These are phyloP conservation scores for Aspergillus cejpii DNA, from an alignment of 2,329 filamentous ascomycete genomes.

Conservation along the genomic window DNA sequence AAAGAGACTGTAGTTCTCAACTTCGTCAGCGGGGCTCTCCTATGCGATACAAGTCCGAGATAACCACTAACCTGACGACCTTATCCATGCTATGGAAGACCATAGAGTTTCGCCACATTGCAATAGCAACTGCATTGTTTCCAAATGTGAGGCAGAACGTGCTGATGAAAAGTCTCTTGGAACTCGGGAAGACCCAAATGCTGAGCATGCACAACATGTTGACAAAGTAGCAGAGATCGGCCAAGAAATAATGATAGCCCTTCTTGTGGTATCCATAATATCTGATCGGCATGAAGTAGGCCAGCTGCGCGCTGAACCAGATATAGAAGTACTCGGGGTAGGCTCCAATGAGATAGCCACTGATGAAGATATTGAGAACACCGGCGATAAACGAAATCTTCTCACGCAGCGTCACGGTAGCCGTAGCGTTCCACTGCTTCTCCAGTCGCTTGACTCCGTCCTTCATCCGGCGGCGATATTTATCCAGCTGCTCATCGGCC, in stretches of 20 bases:
- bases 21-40: not conserved
- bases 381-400: slow-evolving; percentile 95
- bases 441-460: slow-evolving; percentile 81
- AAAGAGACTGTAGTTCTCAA: slow-evolving; percentile 58
- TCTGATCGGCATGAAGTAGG: slow-evolving; percentile 96
- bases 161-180: slow-evolving; percentile 85
- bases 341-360: slow-evolving; percentile 84
- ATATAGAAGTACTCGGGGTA: slow-evolving; percentile 78
- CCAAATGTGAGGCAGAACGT: slow-evolving; percentile 89
- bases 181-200: slow-evolving; percentile 84
- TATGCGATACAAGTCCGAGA: not conserved
- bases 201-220: slow-evolving; percentile 76
- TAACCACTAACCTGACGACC: slow-evolving; percentile 62
- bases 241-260: slow-evolving; percentile 94
- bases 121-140: slow-evolving; percentile 95
- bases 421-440: slow-evolving; percentile 80
- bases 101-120: slow-evolving; percentile 98
- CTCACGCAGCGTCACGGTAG: slow-evolving; percentile 79
- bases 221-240: slow-evolving; percentile 97
- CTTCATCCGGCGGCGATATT: slow-evolving; percentile 82
- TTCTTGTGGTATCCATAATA: slow-evolving; percentile 84
- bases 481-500: slow-evolving; percentile 85
- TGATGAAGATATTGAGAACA: slow-evolving; percentile 95
- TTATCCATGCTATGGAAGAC: slow-evolving; percentile 99
- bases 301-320: slow-evolving; percentile 82